Base-by-base conservation (phyloP, 73 alveolate genomes). In the Paramecium bursaria region DNA sequence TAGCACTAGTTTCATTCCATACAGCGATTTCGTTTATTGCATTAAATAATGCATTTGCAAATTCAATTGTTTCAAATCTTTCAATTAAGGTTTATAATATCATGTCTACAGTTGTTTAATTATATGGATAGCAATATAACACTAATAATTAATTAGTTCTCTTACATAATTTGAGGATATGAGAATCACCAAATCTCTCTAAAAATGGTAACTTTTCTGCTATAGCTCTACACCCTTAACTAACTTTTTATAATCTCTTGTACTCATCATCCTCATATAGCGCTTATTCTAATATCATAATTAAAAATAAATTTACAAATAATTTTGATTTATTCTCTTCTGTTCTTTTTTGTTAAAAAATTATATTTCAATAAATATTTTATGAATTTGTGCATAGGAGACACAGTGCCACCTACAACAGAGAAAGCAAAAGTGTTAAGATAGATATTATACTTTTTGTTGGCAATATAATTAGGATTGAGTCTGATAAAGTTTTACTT, bases 241-340 rank as follows among this genome's bases (percentile, higher is more conserved):
- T 31, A 25, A 67, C 44, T 67, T 67, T 67, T 19, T 31, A 35
- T 5, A 67, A 27, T 30, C 82, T 67, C 9, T 27, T 35, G 21
- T 67, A 67, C 10, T 67, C 82, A 67, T 67, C 35, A 26, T 67
- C 53, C 19, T 67, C 82, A 67, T 47, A 15, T 42, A 67, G 33
- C 82, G 82, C 82, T 67, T 67, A 67, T 67, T 67, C 82, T 35
- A 67, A 67, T n/a, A 67, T 31, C 82, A 67, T 67, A 39, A 39
- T 39, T 39, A 39, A 7, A 39, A 39, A 39, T 39, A 11, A 11
- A 39, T 39, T 39, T 39, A 39, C 11, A 39, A 39, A 39, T 7
- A 39, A 7, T 39, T 11, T 39, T 39, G n/a, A n/a, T 39, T 39
- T 6, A 39, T 39, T 39, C 50, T 7, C 11, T 7, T 6, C 14